Percentiles rank a stretch among this genome's conserved stretches.
phyloP scores from a whole-genome alignment of 2,329 filamentous ascomycete species.

The Geoglossum cookeanum region DNA sequence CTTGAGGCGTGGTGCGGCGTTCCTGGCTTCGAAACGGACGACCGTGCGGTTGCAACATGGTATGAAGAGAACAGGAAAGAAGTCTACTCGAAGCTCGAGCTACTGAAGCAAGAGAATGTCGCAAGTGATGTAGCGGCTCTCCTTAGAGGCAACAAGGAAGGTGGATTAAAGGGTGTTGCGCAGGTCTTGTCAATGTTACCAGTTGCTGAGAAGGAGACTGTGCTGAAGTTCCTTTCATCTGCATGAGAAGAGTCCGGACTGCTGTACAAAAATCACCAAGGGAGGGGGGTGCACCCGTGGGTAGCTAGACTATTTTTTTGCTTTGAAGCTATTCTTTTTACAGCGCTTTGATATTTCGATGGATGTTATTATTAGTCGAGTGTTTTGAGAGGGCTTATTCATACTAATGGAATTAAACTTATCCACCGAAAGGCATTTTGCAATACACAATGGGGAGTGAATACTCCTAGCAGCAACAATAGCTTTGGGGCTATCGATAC shows the following conservation, averaged over 20 bases:
- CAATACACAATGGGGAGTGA: too few species aligned
- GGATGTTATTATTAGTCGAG: background rate
- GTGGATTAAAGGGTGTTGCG: conserved; percentile 67
- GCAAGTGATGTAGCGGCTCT: conserved; percentile 50
- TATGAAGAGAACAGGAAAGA: conserved; percentile 85
- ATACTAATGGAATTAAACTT: background rate
- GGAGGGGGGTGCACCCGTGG: background rate
- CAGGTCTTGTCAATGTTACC: conserved; percentile 75
- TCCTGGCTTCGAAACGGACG: conserved; percentile 55
- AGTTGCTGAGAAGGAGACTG: conserved; percentile 69
- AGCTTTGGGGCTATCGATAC: conserved; percentile 20
- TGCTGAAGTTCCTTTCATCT: conserved; percentile 36
- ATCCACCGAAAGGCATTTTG: background rate
- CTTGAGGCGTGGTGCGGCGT: conserved; percentile 72
- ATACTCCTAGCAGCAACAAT: background rate
- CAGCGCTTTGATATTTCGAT: background rate
- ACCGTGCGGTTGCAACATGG: conserved; percentile 76
- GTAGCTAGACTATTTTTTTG: background rate
- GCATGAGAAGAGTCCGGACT: background rate
- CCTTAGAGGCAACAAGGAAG: conserved; percentile 44
- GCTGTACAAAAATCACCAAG: background rate
- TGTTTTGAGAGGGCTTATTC: background rate
- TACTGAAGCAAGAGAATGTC: conserved; percentile 57
- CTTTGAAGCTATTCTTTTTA: background rate
- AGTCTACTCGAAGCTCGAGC: conserved; percentile 68